Percentiles rank a stretch among this genome's conserved stretches.
Evolutionary conservation across 2,329 filamentous ascomycete genomes (phyloP).

Genomic region (Sclerotinia trifoliorum): DNA sequence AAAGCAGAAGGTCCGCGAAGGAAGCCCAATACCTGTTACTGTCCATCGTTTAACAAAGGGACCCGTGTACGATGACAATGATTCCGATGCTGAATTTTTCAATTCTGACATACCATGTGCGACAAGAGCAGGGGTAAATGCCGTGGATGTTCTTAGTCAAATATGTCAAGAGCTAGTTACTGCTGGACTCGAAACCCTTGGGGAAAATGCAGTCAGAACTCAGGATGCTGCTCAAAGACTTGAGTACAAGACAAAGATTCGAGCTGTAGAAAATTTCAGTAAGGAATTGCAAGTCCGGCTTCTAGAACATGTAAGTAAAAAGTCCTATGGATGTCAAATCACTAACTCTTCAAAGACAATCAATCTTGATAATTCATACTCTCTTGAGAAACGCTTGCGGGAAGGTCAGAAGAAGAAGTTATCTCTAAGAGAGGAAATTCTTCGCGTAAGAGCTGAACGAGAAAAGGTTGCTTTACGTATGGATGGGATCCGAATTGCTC

Average conservation of each 20-base stretch:
- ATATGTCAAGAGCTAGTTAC: constrained; percentile 60
- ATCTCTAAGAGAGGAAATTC: constrained; percentile 57
- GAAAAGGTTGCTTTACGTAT: constrained; percentile 62
- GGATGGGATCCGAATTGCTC: constrained; percentile 60
- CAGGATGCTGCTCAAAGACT: constrained; percentile 50
- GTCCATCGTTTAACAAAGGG: constrained; percentile 60
- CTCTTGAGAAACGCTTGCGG: constrained; percentile 56
- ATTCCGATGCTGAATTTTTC: constrained; percentile 47
- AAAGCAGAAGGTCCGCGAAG: constrained; percentile 35
- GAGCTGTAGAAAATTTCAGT: constrained; percentile 57
- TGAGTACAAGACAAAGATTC: constrained; percentile 55
- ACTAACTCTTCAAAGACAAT: constrained; percentile 48
- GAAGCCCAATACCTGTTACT: constrained; percentile 56
- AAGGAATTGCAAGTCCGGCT: constrained; percentile 56
- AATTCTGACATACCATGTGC: constrained; percentile 54
- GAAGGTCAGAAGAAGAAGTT: constrained; percentile 57
- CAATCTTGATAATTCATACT: constrained; percentile 57
- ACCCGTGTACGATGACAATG: constrained; percentile 44
- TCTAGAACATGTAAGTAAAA: constrained; percentile 55
- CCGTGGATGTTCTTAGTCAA: constrained; percentile 60
- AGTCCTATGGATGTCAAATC: not conserved
- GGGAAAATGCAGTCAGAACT: constrained; percentile 46
- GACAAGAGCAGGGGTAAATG: constrained; percentile 56
- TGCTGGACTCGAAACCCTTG: constrained; percentile 49
- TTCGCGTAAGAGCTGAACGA: constrained; percentile 57